A percentile compares a stretch with the other conserved stretches of the same genome.
Evolutionary conservation across 805 yeast species (phyloP).

Genomic region (Wickerhamomyces mucosus): DNA sequence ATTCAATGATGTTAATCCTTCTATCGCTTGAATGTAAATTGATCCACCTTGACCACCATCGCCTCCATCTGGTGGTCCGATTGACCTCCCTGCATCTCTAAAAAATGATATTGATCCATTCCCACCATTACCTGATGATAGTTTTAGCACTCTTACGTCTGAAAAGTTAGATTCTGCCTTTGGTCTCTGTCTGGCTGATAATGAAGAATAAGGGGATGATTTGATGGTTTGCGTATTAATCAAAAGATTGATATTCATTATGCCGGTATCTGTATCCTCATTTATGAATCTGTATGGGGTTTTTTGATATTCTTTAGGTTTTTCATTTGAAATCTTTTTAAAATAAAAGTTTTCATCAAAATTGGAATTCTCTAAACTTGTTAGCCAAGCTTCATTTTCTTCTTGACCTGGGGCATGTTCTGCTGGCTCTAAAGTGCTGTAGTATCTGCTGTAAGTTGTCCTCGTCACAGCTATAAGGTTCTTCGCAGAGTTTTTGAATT

Average conservation of each 20-base stretch:
- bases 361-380: constrained; percentile 8
- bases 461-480: background rate
- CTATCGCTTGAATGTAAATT: constrained; percentile 73
- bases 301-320: background rate
- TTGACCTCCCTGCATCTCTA: constrained; percentile 74
- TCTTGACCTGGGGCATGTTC: constrained; percentile 32
- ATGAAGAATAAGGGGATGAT: constrained; percentile 30
- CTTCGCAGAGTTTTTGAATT: background rate
- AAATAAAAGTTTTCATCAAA: constrained; percentile 1
- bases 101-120: constrained; percentile 79
- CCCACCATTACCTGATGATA: constrained; percentile 81
- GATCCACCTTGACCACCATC: constrained; percentile 95
- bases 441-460: background rate
- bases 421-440: constrained; percentile 11
- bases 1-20: constrained; percentile 62
- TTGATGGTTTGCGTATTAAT: constrained; percentile 7
- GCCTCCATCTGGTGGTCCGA: constrained; percentile 98
- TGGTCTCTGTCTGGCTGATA: constrained; percentile 30
- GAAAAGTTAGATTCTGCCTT: constrained; percentile 38
- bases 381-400: constrained; percentile 35
- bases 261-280: constrained; percentile 3
- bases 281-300: constrained; percentile 4
- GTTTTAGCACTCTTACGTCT: constrained; percentile 59
- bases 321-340: background rate
- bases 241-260: constrained; percentile 8